Percentiles rank a stretch among this genome's conserved stretches.
These are phyloP conservation scores for Coelastrella sp. DNA, from an alignment of 139 green algal species.

Conservation along the genomic window DNA sequence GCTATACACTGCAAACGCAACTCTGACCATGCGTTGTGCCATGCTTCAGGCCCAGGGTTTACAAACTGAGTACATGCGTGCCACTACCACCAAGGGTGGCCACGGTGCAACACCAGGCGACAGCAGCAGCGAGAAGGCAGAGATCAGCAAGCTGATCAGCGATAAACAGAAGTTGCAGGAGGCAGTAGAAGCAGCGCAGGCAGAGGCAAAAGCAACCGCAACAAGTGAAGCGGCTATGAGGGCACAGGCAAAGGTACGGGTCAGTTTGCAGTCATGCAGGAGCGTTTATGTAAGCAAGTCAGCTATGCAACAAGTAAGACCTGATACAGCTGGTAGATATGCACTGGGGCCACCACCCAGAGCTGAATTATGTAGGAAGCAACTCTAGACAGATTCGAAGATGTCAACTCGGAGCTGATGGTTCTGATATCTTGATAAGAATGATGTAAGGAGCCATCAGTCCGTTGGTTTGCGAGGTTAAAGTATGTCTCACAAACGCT, in stretches of 20 bases:
- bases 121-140: not conserved
- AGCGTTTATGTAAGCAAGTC: no score
- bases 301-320: no score
- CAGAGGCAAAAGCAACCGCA: not conserved
- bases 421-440: no score
- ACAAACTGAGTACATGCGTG: constrained; percentile 36
- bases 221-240: constrained; percentile 16
- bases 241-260: constrained; percentile 26
- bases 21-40: not conserved
- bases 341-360: no score
- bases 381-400: no score
- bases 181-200: not conserved
- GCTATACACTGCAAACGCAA: no score
- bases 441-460: not conserved
- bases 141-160: constrained; percentile 1
- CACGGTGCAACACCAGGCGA: no score
- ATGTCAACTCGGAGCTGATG: no score
- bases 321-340: no score
- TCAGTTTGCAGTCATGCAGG: not conserved
- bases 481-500: no score
- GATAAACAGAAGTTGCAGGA: constrained; percentile 27
- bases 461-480: no score
- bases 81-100: not conserved
- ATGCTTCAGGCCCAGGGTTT: constrained; percentile 20
- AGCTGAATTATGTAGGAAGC: no score